Evolutionary conservation across 257 asterid genomes (phyloP), one percentile per base, ranked within the genome.

Genomic region (Petunia axillaris): DNA sequence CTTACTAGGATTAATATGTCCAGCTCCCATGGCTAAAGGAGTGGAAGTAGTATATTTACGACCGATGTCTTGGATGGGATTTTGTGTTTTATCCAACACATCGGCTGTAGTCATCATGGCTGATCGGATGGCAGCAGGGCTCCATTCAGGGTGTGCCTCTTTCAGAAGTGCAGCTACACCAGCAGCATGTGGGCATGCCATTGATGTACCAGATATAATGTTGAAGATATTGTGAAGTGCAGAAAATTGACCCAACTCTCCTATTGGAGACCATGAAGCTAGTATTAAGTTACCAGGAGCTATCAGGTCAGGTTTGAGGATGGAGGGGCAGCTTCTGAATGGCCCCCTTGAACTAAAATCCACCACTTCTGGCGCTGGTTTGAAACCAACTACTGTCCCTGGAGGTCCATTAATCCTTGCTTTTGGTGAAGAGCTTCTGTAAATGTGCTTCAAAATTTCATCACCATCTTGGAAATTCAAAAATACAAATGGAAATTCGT

Each of bases 261-360:
- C 41, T 7, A 79, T 78, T 5, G 80, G 10, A 1, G 93, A 81
- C 97, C 97, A 93, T 0, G 97, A 85, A 5, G 94, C 97, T 25
- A 92, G 81, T 64, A 92, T 84, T 41, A 87, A 81, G 8, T 85
- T 87, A 0, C 97, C 95, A 0, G 95, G 97, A 3, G 91, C 97
- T 87, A 81, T 85, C 8, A 92, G 43, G 16, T 92, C 97, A 2
- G 97, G 97, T 76, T 92, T 92, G 81, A 93, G 70, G 13, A 93
- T 86, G 8, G 39, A 54, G 2, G 96, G 94, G 64, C 96, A 93
- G 81, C 87, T 87, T 8, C 1, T 76, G 0, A 96, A 90, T 8
- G 97, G 97, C 11, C 97, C 97, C 55, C 97, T 76, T 0, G 97
- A 91, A 92, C 97, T 93, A 83, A 91, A 93, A 68, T 89, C 75